Evolutionary conservation across 441 rosid species (phyloP), one percentile per base, ranked within the genome.

Genomic region (Breynia disticha): DNA sequence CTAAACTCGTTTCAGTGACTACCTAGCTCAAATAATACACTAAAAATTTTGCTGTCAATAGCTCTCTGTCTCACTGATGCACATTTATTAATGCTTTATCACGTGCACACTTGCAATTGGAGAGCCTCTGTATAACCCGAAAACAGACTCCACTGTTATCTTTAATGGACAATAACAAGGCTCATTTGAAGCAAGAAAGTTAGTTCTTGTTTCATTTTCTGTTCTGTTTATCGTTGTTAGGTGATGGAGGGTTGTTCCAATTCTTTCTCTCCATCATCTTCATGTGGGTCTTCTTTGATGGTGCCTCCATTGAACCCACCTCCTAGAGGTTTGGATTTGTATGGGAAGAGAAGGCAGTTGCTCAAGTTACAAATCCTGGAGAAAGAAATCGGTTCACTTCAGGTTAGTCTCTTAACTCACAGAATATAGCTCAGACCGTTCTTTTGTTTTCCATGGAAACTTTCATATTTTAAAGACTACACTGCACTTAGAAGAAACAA

Each of bases 351-450:
- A 63, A 60, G 72, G 59, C 76, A 70, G 65, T 21, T 73, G 65
- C 64, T 72, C 42, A 76, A 65, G 38, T 69, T 76, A 32, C 81
- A 78, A 60, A 55, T 70, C 56, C 72, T 78, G 53, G 87, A 78
- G 66, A 70, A 76, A 58, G 87, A 81, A 59, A 78, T 81, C 55
- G 65, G 64, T 28, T 50, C 64, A 61, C 80, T 81, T 50, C 67
- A 78, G 79, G 87, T 72, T 16, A 21, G 61, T 57, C 12, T 16
- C 19, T 35, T n/a, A 16, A 16, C 7, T 21, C 28, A 11, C 22
- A 1, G 13, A 21, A 0, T 16, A 19, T 47, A 17, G 20, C 18
- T 47, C 18, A 11, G 11, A n/a, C n/a, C n/a, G n/a, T n/a, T n/a
- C n/a, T n/a, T n/a, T n/a, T n/a, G n/a, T n/a, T n/a, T n/a, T n/a